Percentiles rank a stretch among this genome's conserved stretches.
Conservation (phyloP, 2,329 filamentous ascomycete genomes). For the Sporothrix curviconia region DNA sequence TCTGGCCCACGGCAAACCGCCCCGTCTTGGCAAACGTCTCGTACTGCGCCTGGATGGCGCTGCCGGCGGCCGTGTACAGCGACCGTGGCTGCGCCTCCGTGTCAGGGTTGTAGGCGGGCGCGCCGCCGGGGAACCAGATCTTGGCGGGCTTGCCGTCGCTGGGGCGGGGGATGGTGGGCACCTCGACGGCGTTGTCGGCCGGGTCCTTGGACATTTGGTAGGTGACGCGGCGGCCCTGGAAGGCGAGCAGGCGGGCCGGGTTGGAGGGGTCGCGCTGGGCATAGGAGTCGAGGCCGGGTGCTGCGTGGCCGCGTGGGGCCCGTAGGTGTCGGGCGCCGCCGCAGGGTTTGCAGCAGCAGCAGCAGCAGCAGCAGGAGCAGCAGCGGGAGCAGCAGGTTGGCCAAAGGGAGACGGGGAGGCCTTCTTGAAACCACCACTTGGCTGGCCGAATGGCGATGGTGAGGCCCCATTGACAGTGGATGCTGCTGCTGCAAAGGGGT, state of each 20-base stretch:
- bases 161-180: slow-evolving; percentile 11
- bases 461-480: too few relatives aligned
- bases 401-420: background rate
- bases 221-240: slow-evolving; percentile 27
- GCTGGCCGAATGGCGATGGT: slow-evolving; percentile 11
- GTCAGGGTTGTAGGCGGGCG: slow-evolving; percentile 56
- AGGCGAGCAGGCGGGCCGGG: slow-evolving; percentile 24
- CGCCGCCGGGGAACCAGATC: slow-evolving; percentile 68
- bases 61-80: slow-evolving; percentile 39
- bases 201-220: slow-evolving; percentile 28
- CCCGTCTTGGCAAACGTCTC: slow-evolving; percentile 57
- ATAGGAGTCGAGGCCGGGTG: slow-evolving; percentile 29
- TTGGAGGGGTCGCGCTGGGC: slow-evolving; percentile 17
- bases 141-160: slow-evolving; percentile 35
- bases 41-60: slow-evolving; percentile 50
- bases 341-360: background rate
- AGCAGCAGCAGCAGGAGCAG: background rate
- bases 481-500: too few relatives aligned
- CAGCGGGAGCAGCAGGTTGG: background rate
- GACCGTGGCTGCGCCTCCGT: slow-evolving; percentile 47
- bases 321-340: background rate
- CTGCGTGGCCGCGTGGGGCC: slow-evolving; percentile 22
- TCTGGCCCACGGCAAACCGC: slow-evolving; percentile 60
- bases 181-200: slow-evolving; percentile 29
- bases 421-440: too few relatives aligned